Base-by-base conservation (phyloP, 768 basidiomycete species). In the Vararia minispora region DNA sequence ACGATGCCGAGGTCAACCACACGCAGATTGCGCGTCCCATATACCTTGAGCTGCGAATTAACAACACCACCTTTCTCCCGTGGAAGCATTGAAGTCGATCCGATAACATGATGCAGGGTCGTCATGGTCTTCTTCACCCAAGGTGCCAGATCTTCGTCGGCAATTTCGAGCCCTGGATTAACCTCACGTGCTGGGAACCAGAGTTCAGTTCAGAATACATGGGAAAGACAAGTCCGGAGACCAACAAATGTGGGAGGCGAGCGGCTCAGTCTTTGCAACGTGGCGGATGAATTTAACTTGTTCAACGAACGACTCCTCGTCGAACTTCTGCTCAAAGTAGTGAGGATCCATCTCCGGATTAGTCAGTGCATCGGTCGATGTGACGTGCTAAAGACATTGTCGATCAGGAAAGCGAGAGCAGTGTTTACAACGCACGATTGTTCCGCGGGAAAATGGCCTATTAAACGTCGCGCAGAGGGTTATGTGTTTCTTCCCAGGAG, bases 21-120 rank as follows among this genome's bases (percentile, higher is more conserved):
- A 6, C 75, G 64, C n/a, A 77, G 38, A 42, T 76, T 76, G 32
- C 51, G 60, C 3, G 74, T 74, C 1, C 72, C 74, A 44, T 76
- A 75, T 0, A 64, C 63, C 57, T 68, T 69, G 4, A 72, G 52
- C 12, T 58, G 35, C 14, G 62, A 52, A 39, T 73, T 65, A 2
- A 76, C 74, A 4, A 76, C 73, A 18, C 74, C 73, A 13, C 58
- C 56, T 33, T 66, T 64, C 20, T 67, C 64, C 11, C 54, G 54
- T 4, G 73, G 72, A 28, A 76, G 59, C 73, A 75, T 75, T 1
- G 72, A 71, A 36, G 61, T 64, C 1, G 71, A 62, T 4, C 68
- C 65, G 18, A 58, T 20, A 6, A 50, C 42, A 48, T 49, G 54
- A 48, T 44, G 51, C 1, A 49, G 46, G 3, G 50, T 51, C 13